These are phyloP conservation scores for Nevesoporus exiguus DNA, from an alignment of 768 basidiomycete species.

Conservation along the genomic window DNA sequence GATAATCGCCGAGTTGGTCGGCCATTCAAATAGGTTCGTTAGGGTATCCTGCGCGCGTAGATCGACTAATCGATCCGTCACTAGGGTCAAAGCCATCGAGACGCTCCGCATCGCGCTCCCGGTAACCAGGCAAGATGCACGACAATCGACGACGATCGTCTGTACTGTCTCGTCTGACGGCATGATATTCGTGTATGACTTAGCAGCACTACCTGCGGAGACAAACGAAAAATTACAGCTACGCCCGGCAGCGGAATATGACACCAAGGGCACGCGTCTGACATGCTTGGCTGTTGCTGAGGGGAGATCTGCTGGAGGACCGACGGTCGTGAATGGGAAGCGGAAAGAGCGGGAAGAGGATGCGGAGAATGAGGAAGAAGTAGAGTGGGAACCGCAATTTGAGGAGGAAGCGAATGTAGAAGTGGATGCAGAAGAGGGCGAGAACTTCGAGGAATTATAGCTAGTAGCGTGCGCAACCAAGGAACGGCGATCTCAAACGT, in stretches of 20 bases:
- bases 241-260: constrained; percentile 61
- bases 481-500: too few relatives aligned
- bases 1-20: constrained; percentile 68
- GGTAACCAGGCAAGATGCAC: constrained; percentile 15
- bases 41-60: not conserved
- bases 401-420: constrained; percentile 5
- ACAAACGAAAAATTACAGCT: constrained; percentile 34
- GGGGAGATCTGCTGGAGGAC: constrained; percentile 32
- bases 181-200: constrained; percentile 71
- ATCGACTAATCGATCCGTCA: not conserved
- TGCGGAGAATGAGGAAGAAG: constrained; percentile 33
- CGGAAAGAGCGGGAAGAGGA: constrained; percentile 35
- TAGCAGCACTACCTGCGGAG: constrained; percentile 45
- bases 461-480: too few relatives aligned
- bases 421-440: constrained; percentile 17
- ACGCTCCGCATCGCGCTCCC: constrained; percentile 62
- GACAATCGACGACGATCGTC: constrained; percentile 54
- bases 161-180: constrained; percentile 91
- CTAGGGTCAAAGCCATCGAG: constrained; percentile 79
- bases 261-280: constrained; percentile 82
- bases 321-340: constrained; percentile 27
- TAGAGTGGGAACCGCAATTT: constrained; percentile 25
- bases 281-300: constrained; percentile 69
- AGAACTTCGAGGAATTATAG: not conserved
- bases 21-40: constrained; percentile 80